phyloP scores from a whole-genome alignment of 352 stramenopile genomes.

The Phytopythium chamaehyphon region DNA sequence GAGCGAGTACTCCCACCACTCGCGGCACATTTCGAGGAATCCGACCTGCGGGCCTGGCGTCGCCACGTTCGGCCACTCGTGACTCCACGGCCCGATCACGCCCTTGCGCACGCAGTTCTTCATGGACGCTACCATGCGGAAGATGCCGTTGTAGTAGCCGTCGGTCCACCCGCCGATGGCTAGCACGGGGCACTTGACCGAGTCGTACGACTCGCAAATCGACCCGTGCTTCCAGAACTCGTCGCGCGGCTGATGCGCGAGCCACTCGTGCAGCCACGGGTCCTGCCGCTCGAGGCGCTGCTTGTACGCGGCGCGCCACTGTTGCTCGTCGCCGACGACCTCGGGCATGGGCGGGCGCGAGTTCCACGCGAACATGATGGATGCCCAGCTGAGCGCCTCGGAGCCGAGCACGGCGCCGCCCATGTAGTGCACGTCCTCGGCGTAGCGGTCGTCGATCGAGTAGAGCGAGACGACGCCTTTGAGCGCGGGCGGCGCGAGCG shows the following conservation, averaged over 20 bases:
- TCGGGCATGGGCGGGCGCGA: slow-evolving; percentile 31
- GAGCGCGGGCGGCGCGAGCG: slow-evolving; percentile 31
- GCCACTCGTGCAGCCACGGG: slow-evolving; percentile 48
- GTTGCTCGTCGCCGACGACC: slow-evolving; percentile 18
- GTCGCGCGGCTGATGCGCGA: slow-evolving; percentile 35
- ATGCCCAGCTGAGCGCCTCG: slow-evolving; percentile 46
- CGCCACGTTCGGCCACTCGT: slow-evolving; percentile 49
- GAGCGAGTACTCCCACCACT: slow-evolving; percentile 43
- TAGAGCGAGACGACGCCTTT: slow-evolving; percentile 44
- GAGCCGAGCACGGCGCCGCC: slow-evolving; percentile 36
- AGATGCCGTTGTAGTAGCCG: slow-evolving; percentile 45
- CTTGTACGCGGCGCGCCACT: slow-evolving; percentile 25
- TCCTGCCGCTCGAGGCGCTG: slow-evolving; percentile 35
- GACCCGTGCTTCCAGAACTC: slow-evolving; percentile 46
- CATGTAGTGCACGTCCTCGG: slow-evolving; percentile 51
- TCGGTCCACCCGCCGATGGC: slow-evolving; percentile 47
- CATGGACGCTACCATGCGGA: slow-evolving; percentile 34
- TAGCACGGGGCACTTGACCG: slow-evolving; percentile 32
- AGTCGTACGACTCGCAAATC: slow-evolving; percentile 33
- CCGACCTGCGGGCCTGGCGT: slow-evolving; percentile 36
- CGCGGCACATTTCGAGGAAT: slow-evolving; percentile 42
- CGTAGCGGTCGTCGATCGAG: slow-evolving; percentile 52
- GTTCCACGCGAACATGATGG: slow-evolving; percentile 49
- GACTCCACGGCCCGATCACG: slow-evolving; percentile 44
- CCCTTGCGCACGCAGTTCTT: slow-evolving; percentile 32